Evolutionary conservation across 1,284 basidiomycete genomes (phyloP), one percentile per base, ranked within the genome.

Genomic region (Thecaphora thlaspeos): DNA sequence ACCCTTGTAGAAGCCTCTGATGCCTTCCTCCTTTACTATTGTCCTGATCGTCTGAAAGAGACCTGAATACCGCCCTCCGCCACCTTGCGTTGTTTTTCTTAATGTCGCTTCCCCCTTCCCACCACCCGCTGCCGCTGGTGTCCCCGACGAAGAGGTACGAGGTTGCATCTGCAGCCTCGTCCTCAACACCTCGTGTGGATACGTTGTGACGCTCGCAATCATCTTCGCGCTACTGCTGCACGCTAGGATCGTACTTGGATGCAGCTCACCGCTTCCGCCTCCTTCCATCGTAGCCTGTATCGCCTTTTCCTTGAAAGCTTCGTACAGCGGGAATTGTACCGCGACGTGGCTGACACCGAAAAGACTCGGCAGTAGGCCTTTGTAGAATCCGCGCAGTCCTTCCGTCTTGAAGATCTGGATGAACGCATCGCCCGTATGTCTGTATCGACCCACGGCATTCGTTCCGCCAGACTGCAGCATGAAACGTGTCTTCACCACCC

Each of bases 271-370:
- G 7, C 26, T 11, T 7, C 32, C 32, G 32, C 32, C 15, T 3
- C 37, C 38, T 26, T 23, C 21, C 8, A 17, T 30, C 1, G 34
- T 19, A 1, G 7, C 42, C 17, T 48, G 28, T n/a, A 54, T 43
- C 1, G 55, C 62, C 18, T 65, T 28, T 1, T 23, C 11, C 46
- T 77, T 77, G 47, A 77, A 75, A 15, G 49, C 46, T 46, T 77
- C 75, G 42, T 77, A 77, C 21, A 77, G 55, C 24, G 75, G 75
- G 39, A 77, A 77, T 38, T 77, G 75, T 14, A 77, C 71, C 28
- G 72, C 71, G 0, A 77, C 75, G 30, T 77, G 75, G 17, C 55
- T 62, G 0, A 77, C 74, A 8, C 75, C 75, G 15, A 77, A 62
- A 32, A 77, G 40, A 23, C 55, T 61, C 1, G 75, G 74, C 4